Conservation (phyloP, 1,139 yeast species). For the Protomyces inundatus region DNA sequence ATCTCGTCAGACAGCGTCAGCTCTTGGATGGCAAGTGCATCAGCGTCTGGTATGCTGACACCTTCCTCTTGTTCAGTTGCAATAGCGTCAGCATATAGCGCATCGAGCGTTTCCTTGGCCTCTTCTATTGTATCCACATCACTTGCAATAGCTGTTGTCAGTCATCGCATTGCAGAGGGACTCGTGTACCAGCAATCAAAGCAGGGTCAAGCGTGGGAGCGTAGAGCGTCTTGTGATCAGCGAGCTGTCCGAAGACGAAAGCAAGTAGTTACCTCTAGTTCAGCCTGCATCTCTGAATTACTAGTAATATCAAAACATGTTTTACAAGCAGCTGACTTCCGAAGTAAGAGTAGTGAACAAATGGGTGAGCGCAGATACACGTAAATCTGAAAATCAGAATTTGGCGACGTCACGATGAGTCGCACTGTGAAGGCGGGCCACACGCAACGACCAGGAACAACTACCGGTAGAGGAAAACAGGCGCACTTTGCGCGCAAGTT, state of each 20-base stretch:
- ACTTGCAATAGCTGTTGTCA: conserved; percentile 24
- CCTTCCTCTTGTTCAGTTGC: conserved; percentile 9
- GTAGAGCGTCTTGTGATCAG: conserved; percentile 9
- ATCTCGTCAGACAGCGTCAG: background rate
- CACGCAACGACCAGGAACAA: no score
- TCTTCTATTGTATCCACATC: conserved; percentile 18
- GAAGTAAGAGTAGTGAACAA: no score
- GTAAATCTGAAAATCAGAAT: no score
- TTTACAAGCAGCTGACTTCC: no score
- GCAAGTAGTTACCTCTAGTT: conserved; percentile 5
- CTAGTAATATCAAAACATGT: background rate
- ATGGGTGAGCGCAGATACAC: no score
- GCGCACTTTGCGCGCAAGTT: no score
- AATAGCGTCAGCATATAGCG: conserved; percentile 15
- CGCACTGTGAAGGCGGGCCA: no score
- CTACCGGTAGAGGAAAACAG: no score
- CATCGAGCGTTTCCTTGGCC: conserved; percentile 23
- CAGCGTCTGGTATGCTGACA: background rate
- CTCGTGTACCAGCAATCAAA: conserved; percentile 12
- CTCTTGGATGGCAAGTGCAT: background rate
- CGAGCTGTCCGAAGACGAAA: no score
- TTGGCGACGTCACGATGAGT: no score
- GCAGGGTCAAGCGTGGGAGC: conserved; percentile 17
- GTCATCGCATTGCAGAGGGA: background rate
- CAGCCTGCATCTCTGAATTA: conserved; percentile 5